Conservation (phyloP, 2,329 filamentous ascomycete genomes). For the Ramularia collo-cygni region DNA sequence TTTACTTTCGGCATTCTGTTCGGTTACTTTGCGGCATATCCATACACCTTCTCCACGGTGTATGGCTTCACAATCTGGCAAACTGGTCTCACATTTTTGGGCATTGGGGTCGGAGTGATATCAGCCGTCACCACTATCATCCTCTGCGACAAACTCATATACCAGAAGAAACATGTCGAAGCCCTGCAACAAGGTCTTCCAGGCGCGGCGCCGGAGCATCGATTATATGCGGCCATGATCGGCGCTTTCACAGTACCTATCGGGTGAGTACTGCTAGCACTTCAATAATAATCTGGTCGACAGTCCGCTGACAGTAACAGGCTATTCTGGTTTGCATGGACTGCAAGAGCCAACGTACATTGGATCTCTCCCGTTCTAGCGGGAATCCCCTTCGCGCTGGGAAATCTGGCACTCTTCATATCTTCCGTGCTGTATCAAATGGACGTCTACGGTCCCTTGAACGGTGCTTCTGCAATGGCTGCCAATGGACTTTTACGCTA, state of each 20-base stretch:
- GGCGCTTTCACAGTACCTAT: constrained; percentile 30
- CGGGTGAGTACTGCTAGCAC: constrained; percentile 16
- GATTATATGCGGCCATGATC: constrained; percentile 30
- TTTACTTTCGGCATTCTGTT: constrained; percentile 29
- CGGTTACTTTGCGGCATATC: constrained; percentile 30
- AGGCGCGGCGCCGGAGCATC: constrained; percentile 28
- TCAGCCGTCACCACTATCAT: constrained; percentile 41
- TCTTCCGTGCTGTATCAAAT: constrained; percentile 40
- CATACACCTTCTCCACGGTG: constrained; percentile 53
- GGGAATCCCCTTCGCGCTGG: constrained; percentile 27
- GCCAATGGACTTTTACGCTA: constrained; percentile 47
- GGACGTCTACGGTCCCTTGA: constrained; percentile 48
- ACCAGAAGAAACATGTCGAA: constrained; percentile 28
- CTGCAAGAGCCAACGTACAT: constrained; percentile 29
- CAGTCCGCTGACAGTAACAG: constrained; percentile 3
- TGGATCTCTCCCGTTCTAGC: constrained; percentile 35
- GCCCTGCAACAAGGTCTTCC: constrained; percentile 23
- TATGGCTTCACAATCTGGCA: constrained; percentile 75
- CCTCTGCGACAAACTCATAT: constrained; percentile 32
- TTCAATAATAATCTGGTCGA: background rate
- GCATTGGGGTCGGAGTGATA: constrained; percentile 61
- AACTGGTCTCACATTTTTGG: constrained; percentile 68
- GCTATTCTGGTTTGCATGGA: constrained; percentile 38
- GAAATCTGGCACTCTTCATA: constrained; percentile 31
- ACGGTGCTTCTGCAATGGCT: constrained; percentile 52